phyloP scores from a whole-genome alignment of 2,329 filamentous ascomycete species.

The Neofusicoccum sp. region DNA sequence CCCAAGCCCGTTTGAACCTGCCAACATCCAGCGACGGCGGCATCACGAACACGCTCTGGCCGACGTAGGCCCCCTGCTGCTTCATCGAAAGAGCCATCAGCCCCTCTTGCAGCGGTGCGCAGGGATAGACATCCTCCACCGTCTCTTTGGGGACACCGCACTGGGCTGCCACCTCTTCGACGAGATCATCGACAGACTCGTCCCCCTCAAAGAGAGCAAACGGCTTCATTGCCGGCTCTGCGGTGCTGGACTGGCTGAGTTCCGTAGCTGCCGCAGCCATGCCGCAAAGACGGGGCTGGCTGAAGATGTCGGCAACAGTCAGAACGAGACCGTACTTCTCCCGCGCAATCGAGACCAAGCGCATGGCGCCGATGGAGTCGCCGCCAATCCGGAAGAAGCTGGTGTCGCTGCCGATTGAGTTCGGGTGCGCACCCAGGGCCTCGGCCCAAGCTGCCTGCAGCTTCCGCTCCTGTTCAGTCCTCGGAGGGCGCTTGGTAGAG shows the following conservation, averaged over 20 bases:
- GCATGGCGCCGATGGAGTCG: constrained; percentile 33
- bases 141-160: constrained; percentile 18
- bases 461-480: constrained; percentile 47
- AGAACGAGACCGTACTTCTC: constrained; percentile 22
- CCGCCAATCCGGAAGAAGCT: constrained; percentile 46
- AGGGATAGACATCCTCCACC: constrained; percentile 57
- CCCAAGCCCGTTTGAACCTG: constrained; percentile 51
- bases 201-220: constrained; percentile 1
- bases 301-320: constrained; percentile 28
- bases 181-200: constrained; percentile 28
- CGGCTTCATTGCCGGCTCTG: neutral
- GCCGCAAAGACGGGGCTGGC: constrained; percentile 24
- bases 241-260: neutral
- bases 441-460: constrained; percentile 27
- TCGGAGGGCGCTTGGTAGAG: constrained; percentile 44
- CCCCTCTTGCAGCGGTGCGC: constrained; percentile 58
- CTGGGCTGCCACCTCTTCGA: neutral
- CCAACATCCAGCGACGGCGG: constrained; percentile 28
- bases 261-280: constrained; percentile 28
- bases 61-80: constrained; percentile 56
- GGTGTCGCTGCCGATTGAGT: constrained; percentile 37
- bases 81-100: constrained; percentile 58
- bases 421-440: constrained; percentile 16
- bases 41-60: constrained; percentile 30
- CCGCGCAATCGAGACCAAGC: neutral